Evolutionary conservation across 257 asterid genomes (phyloP), one percentile per base, ranked within the genome.

Genomic region (Nicotiana sylvestris): DNA sequence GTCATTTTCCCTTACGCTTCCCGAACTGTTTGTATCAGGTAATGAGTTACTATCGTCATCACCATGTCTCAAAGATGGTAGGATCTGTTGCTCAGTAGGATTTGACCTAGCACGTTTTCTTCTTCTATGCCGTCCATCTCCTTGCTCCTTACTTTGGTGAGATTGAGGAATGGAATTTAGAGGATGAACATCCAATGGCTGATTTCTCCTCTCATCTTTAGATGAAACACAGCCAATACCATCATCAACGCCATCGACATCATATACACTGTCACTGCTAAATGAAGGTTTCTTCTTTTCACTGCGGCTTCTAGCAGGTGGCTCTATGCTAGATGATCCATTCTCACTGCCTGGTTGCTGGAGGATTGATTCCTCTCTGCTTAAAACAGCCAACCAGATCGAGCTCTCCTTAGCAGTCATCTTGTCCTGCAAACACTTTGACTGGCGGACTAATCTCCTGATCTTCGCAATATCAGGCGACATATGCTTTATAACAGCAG

Each of bases 351-450:
- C 86, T 1, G 88, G 92, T 78, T 87, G 94, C 76, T 58, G 90
- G 85, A 87, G 83, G 16, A 86, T 66, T 17, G 93, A 87, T 88
- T 92, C 98, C 89, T 94, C 98, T 86, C 88, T 81, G 87, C 88
- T 89, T 87, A 94, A 82, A 76, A 93, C 97, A 35, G 91, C 89
- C 83, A 92, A 86, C 98, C 98, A 94, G 65, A 91, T 92, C 32
- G 91, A 87, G 86, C 95, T 94, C 83, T 94, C 98, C 86, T 94
- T 93, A 9, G 97, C 97, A 29, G 98, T 94, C 97, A 94, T 94
- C 87, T 92, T 94, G 88, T 94, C 98, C 87, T 94, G 98, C 58
- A 94, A 92, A 84, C 97, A 92, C 89, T 94, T 94, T 0, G 98
- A 94, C 83, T 87, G 89, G 85, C 92, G 83, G 55, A 94, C 87